phyloP scores from a whole-genome alignment of 1,284 basidiomycete species.

The Ceratobasidium sp. region DNA sequence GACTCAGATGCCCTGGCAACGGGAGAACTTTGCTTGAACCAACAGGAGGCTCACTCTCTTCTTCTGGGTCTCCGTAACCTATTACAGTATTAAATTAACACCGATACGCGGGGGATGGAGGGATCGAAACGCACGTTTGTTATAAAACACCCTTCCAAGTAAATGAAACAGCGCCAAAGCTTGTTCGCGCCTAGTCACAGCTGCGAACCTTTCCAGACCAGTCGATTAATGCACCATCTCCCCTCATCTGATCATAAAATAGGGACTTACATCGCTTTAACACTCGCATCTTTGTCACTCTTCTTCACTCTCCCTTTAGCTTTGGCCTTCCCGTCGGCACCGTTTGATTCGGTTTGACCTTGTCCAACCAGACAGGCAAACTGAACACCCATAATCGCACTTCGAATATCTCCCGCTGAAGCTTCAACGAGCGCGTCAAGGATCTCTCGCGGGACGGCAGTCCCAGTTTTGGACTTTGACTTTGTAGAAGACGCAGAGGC shows the following conservation, averaged over 20 bases:
- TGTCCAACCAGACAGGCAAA: constrained; percentile 71
- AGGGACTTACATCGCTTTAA: constrained; percentile 52
- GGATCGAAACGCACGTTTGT: constrained; percentile 79
- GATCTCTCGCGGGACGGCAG: constrained; percentile 69
- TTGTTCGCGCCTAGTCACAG: constrained; percentile 85
- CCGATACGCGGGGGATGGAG: not conserved
- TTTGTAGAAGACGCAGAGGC: constrained; percentile 45
- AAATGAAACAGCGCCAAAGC: constrained; percentile 92
- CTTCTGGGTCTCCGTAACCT: constrained; percentile 80
- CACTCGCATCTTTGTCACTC: constrained; percentile 50
- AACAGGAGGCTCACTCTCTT: constrained; percentile 63
- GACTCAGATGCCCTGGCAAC: constrained; percentile 66
- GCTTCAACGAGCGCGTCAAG: constrained; percentile 83
- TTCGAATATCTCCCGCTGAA: constrained; percentile 90
- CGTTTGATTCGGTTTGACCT: constrained; percentile 53
- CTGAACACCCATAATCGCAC: constrained; percentile 92
- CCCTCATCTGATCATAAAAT: too few species aligned
- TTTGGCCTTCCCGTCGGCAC: constrained; percentile 52
- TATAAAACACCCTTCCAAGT: constrained; percentile 93
- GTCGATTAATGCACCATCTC: constrained; percentile 39
- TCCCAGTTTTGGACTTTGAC: constrained; percentile 52
- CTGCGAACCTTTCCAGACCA: constrained; percentile 65
- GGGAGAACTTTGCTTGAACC: constrained; percentile 64
- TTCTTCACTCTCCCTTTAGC: constrained; percentile 53
- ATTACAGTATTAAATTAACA: not conserved